Conservation (phyloP, 169 alveolate genomes). For the Plasmodium billcollinsi region DNA sequence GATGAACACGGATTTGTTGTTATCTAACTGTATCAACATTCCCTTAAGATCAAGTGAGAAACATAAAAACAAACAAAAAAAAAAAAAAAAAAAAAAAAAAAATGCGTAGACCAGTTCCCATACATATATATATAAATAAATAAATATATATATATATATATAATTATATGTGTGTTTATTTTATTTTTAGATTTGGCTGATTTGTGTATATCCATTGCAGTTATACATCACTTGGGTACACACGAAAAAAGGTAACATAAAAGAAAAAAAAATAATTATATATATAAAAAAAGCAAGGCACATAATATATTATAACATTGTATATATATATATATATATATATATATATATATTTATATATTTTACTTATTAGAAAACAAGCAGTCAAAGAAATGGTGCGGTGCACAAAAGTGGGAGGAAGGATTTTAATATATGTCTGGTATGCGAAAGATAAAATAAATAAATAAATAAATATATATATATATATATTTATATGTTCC, state of each 20-base stretch:
- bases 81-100: no score
- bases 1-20: conserved; percentile 68
- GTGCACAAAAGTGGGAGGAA: conserved; percentile 89
- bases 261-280: conserved; percentile 11
- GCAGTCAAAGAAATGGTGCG: conserved; percentile 89
- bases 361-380: conserved; percentile 6
- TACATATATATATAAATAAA: background rate
- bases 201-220: conserved; percentile 95
- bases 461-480: background rate
- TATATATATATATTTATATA: background rate
- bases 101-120: no score
- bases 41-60: conserved; percentile 37
- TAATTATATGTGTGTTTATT: background rate
- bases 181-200: conserved; percentile 89
- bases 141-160: background rate
- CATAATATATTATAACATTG: background rate
- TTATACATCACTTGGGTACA: conserved; percentile 94
- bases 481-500: background rate
- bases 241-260: conserved; percentile 89
- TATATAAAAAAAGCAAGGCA: background rate
- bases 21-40: conserved; percentile 45
- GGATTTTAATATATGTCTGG: conserved; percentile 92
- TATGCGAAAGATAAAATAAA: conserved; percentile 20
- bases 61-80: no score
- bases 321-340: background rate